Evolutionary conservation across 352 stramenopile genomes (phyloP), one percentile per base, ranked within the genome.

Genomic region (Globisporangium solare): DNA sequence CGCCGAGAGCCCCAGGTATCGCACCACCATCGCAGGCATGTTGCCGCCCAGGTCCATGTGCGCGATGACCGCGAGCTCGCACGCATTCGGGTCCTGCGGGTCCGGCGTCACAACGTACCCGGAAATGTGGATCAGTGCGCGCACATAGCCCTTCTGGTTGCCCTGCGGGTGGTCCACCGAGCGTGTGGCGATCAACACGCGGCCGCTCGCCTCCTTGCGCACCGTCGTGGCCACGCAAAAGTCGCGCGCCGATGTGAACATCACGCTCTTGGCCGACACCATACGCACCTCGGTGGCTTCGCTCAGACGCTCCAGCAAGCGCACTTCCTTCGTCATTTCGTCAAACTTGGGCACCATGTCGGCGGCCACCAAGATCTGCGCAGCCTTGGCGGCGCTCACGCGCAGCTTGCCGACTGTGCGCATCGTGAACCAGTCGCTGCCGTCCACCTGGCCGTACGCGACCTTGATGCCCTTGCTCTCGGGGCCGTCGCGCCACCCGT

Each of bases 11-110:
- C 83, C 83, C 12, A 91, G 60, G 64, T 88, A 89, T 18, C 79
- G 76, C 63, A 93, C 76, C 12, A 93, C 74, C 64, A 83, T 81
- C 1, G 70, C 68, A 1, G 83, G 83, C 46, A 93, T 45, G 61
- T 79, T 77, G 53, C 83, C 83, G 58, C 78, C 83, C 32, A 93
- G 54, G 51, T 93, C 76, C 68, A 93, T 89, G 69, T 93, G 78
- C 10, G 80, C 83, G 50, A 91, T 74, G 0, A 93, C 68, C 24
- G 70, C 68, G 22, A 89, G 58, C 58, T 89, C 76, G 63, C 83
- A 89, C 41, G 70, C 74, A 54, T 87, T 73, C 3, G 74, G 70
- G 60, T 93, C 67, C n/a, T 62, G 67, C 31, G 77, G 63, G 48
- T 88, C 70, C 0, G 80, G 80, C 27, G 70, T 84, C 27, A 91